Evolutionary conservation across 2,329 filamentous ascomycete genomes (phyloP), one percentile per base, ranked within the genome.

Genomic region (Hypoxylon sp.): DNA sequence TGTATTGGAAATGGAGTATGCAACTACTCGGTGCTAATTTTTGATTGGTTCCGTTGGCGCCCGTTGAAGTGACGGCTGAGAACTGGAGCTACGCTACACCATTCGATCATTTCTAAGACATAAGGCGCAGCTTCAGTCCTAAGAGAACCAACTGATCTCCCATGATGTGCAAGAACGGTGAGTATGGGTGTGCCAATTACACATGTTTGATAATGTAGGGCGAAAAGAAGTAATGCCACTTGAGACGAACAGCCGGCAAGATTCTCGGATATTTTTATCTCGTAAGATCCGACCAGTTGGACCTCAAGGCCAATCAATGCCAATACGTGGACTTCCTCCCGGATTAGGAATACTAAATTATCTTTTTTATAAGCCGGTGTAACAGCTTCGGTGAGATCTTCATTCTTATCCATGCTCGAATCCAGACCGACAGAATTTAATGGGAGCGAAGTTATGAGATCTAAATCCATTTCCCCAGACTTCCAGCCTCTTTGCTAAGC

Each of bases 11-110:
- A 51, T 56, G 50, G 66, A 47, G 52, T 50, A 71, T 69, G 65
- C 63, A 63, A 60, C 42, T 50, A 42, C 46, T 58, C 33, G 33
- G 35, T 33, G 55, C 39, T 26, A 17, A 17, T 6, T 62, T 51
- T 24, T 71, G 59, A 73, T 73, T 73, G 72, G 72, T 44, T 53
- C 67, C 73, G 72, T 79, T 80, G 73, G 72, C 79, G 79, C 79
- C 79, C 75, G 72, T 70, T 60, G 72, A 71, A 70, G 75, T 77
- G 76, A 78, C 70, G 61, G 72, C 71, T 72, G 70, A 72, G 58
- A 64, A 58, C 51, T 56, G 63, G 57, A 55, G 50, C 65, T 63
- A 55, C 46, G 53, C 56, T 63, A 60, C 52, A 52, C 63, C 53
- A 67, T 69, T 62, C 46, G 66, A 47, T 57, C 63, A 63, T 37